phyloP scores from a whole-genome alignment of 176 grass and related monocot genomes.

The Avena eriantha region DNA sequence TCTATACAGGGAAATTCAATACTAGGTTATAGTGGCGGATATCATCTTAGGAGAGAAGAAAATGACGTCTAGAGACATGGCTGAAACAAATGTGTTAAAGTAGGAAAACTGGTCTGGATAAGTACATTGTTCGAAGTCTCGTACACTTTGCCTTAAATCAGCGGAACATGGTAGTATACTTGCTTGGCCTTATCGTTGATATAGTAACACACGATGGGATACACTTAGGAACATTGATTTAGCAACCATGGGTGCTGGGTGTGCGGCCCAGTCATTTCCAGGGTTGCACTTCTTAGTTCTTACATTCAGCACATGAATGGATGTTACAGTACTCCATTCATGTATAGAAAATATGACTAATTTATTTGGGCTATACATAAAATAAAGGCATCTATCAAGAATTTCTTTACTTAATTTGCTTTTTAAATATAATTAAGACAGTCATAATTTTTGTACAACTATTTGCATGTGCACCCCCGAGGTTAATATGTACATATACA shows the following conservation, averaged over 20 bases:
- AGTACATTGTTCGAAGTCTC: not conserved
- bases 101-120: not conserved
- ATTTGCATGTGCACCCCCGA: not conserved
- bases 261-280: not conserved
- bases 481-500: not conserved
- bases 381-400: not conserved
- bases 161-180: not conserved
- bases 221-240: not conserved
- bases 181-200: not conserved
- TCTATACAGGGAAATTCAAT: not conserved
- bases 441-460: not conserved
- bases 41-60: conserved; percentile 22
- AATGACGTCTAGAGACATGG: not conserved
- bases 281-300: not conserved
- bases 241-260: too few relatives aligned
- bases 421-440: not conserved
- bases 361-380: not conserved
- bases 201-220: not conserved
- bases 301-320: not conserved
- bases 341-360: not conserved
- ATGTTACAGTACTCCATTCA: too few relatives aligned
- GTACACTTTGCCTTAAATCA: not conserved
- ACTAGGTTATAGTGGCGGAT: not conserved
- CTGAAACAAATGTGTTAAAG: not conserved
- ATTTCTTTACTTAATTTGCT: not conserved